phyloP scores from a whole-genome alignment of 73 alveolate species.

The Loxodes magnus region DNA sequence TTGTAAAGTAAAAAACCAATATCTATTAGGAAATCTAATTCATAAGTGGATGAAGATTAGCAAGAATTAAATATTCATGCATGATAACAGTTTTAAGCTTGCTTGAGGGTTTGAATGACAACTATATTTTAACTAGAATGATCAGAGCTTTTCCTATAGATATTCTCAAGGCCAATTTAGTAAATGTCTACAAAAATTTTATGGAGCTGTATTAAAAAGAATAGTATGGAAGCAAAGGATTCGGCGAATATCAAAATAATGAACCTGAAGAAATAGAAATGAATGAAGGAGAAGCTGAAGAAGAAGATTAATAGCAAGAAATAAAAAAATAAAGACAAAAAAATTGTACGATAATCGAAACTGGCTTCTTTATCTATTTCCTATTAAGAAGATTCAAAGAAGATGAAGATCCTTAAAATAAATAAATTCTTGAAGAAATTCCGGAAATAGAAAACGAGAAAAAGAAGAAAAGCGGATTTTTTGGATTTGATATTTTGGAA shows the following conservation, averaged over 20 bases:
- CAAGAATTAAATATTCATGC: background rate
- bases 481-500: background rate
- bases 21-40: conserved; percentile 6
- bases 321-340: too few relatives aligned
- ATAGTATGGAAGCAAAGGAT: conserved; percentile 4
- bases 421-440: conserved; percentile 19
- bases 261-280: conserved; percentile 13
- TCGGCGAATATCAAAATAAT: background rate
- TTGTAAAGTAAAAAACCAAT: conserved; percentile 19
- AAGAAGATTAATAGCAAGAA: conserved; percentile 26
- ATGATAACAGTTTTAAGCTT: conserved; percentile 30
- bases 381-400: conserved; percentile 41
- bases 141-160: conserved; percentile 39
- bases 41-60: background rate
- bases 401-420: conserved; percentile 42
- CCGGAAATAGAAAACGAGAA: conserved; percentile 11
- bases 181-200: conserved; percentile 15
- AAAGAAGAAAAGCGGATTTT: conserved; percentile 10
- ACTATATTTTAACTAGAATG: conserved; percentile 33
- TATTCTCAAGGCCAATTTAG: conserved; percentile 30
- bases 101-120: conserved; percentile 29
- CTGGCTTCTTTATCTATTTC: conserved; percentile 64
- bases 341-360: too few relatives aligned
- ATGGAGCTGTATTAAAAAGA: conserved; percentile 15
- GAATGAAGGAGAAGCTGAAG: conserved; percentile 5